Evolutionary conservation across 169 alveolate species (phyloP).

Genomic region (Babesia bovis): DNA sequence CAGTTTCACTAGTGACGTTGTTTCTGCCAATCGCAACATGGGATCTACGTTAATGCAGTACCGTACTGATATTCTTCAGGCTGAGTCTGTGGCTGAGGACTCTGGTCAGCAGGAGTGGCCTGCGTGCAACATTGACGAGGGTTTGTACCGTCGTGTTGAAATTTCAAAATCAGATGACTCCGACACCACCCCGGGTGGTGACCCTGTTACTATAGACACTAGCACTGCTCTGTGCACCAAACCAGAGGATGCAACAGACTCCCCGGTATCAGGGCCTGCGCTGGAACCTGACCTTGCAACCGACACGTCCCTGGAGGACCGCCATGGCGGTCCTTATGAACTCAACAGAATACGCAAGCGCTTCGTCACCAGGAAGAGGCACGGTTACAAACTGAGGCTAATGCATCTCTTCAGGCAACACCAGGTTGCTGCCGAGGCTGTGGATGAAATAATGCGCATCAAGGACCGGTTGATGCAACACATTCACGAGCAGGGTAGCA

Average conservation of each 20-base stretch:
- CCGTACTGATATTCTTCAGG: slow-evolving; percentile 16
- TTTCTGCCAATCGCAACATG: slow-evolving; percentile 25
- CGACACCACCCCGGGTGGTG: not conserved
- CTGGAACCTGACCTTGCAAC: not conserved
- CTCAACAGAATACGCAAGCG: not conserved
- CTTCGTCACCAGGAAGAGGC: slow-evolving; percentile 3
- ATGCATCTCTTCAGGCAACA: slow-evolving; percentile 2
- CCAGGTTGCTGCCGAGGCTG: not conserved
- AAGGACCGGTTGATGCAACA: not conserved
- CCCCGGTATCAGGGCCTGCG: not conserved
- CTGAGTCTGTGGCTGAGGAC: slow-evolving; percentile 18
- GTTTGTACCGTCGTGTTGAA: not conserved
- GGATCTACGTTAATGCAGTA: slow-evolving; percentile 14
- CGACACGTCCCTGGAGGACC: not conserved
- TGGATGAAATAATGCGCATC: slow-evolving; percentile 10
- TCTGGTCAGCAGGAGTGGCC: not conserved
- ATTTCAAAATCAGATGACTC: not conserved
- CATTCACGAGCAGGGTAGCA: not conserved
- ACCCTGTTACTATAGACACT: not conserved
- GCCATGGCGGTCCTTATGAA: not conserved
- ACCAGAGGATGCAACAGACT: not conserved
- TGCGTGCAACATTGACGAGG: not conserved
- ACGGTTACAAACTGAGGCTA: slow-evolving; percentile 7
- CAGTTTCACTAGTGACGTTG: slow-evolving; percentile 24
- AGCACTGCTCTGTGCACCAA: not conserved